Evolutionary conservation across 2,329 filamentous ascomycete species (phyloP), one percentile per base, ranked within the genome.

Genomic region (Pseudogymnoascus sp.): DNA sequence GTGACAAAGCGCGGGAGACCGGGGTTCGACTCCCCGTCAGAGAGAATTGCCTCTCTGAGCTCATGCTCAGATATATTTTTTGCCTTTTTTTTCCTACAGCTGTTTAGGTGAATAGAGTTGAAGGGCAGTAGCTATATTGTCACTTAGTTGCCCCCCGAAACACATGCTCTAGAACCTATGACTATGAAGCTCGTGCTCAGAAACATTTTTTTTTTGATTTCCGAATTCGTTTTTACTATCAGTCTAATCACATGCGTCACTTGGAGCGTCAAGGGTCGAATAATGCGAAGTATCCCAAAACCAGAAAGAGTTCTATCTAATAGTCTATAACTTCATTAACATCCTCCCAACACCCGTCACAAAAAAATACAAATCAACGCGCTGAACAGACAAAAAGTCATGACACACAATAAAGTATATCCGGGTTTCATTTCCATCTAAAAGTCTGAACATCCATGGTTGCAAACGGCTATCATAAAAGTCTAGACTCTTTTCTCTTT

Each of bases 11-110:
- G 64, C 64, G 64, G 64, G 64, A 66, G 64, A 66, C 64, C 64
- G 64, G 64, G 64, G 64, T 65, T 65, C 64, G 64, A 65, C 64
- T 65, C 64, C 64, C 64, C 64, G 64, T 65, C 62, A 60, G 64
- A 65, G 64, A 65, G 63, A 64, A 34, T 11, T 11, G 13, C 23
- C 31, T 64, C 36, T 64, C 57, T 62, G 36, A 64, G 63, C 34
- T 61, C 60, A 61, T 61, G 34, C 60, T 61, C 34, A 61, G 60
- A 61, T 39, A 25, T 6, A 16, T 43, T 43, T 61, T 61, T 61
- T 61, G 19, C 8, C 3, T 4, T 61, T 14, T 61, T 39, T 54
- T 19, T 13, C 5, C 31, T 34, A 10, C 31, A 4, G 14, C 14
- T 39, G 36, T n/a, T 39, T 1, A n/a, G 14, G 5, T 39, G 36